Percentiles rank a stretch among this genome's conserved stretches.
Evolutionary conservation across 371 early-diverging fungal species (phyloP).

Genomic region (Syncephalastrum sp.): DNA sequence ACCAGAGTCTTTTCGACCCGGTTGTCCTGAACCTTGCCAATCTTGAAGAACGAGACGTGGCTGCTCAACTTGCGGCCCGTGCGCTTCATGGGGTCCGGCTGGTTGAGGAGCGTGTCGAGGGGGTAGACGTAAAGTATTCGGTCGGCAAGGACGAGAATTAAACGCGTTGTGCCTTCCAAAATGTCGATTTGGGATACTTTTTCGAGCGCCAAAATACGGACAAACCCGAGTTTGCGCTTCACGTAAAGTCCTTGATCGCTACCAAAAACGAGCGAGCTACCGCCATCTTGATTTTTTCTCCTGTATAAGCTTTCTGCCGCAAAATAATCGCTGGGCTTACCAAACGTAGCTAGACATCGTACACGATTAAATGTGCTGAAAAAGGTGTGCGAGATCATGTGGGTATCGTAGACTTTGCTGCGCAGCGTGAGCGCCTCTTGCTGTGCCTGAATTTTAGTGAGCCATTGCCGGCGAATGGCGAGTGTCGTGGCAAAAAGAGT

Average conservation of each 20-base stretch:
- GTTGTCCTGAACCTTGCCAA: constrained; percentile 75
- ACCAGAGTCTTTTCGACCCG: constrained; percentile 72
- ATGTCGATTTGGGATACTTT: constrained; percentile 87
- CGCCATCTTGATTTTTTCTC: constrained; percentile 11
- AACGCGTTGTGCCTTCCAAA: constrained; percentile 55
- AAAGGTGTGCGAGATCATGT: constrained; percentile 31
- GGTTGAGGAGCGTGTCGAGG: constrained; percentile 57
- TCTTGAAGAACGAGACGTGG: constrained; percentile 88
- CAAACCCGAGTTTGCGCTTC: constrained; percentile 11
- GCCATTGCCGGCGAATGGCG: constrained; percentile 80
- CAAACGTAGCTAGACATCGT: constrained; percentile 33
- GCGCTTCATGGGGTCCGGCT: constrained; percentile 41
- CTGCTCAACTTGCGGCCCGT: constrained; percentile 71
- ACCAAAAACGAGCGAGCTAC: constrained; percentile 17
- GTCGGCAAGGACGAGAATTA: constrained; percentile 81
- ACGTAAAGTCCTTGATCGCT: constrained; percentile 29
- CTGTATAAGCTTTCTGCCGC: background rate
- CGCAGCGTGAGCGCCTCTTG: constrained; percentile 58
- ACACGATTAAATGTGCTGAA: constrained; percentile 37
- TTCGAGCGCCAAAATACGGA: constrained; percentile 71
- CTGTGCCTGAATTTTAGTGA: constrained; percentile 78
- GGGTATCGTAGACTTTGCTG: constrained; percentile 61
- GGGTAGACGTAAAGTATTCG: constrained; percentile 77
- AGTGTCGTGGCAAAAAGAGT: constrained; percentile 73
- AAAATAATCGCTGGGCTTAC: constrained; percentile 13